A percentile compares a stretch with the other conserved stretches of the same genome.
These are phyloP conservation scores for Dactylonectria macrodidyma DNA, from an alignment of 2,329 filamentous ascomycete genomes.

Conservation along the genomic window DNA sequence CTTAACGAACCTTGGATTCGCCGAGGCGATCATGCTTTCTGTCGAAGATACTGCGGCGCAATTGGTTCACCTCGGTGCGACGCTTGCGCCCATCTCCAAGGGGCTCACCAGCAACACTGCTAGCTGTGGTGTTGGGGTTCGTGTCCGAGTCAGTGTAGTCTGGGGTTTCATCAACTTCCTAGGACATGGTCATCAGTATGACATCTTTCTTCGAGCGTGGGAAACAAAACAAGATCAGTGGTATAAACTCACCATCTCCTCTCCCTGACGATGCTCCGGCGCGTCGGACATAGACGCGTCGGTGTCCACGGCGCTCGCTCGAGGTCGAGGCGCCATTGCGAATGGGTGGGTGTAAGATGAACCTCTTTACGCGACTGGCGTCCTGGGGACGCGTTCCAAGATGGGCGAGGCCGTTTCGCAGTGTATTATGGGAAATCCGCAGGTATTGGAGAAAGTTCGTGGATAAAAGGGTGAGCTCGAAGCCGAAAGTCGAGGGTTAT, in stretches of 20 bases:
- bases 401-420: conserved; percentile 26
- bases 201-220: conserved; percentile 10
- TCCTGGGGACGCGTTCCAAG: conserved; percentile 62
- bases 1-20: conserved; percentile 84
- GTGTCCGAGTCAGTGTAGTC: conserved; percentile 78
- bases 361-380: conserved; percentile 69
- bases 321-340: conserved; percentile 70
- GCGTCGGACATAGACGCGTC: conserved; percentile 77
- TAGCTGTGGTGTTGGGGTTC: conserved; percentile 80
- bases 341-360: conserved; percentile 43
- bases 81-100: conserved; percentile 84
- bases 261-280: conserved; percentile 61
- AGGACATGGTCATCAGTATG: conserved; percentile 32
- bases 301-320: conserved; percentile 67
- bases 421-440: conserved; percentile 22
- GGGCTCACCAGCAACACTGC: conserved; percentile 86
- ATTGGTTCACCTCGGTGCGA: conserved; percentile 87
- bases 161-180: conserved; percentile 76
- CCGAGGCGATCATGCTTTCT: conserved; percentile 95
- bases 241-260: conserved; percentile 64
- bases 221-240: neutral
- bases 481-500: conserved; percentile 28
- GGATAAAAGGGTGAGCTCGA: conserved; percentile 14
- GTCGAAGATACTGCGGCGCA: conserved; percentile 92
- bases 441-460: conserved; percentile 8